Base-by-base conservation (phyloP, 164 flowering plant genomes). In the Magnolia changhungtana region DNA sequence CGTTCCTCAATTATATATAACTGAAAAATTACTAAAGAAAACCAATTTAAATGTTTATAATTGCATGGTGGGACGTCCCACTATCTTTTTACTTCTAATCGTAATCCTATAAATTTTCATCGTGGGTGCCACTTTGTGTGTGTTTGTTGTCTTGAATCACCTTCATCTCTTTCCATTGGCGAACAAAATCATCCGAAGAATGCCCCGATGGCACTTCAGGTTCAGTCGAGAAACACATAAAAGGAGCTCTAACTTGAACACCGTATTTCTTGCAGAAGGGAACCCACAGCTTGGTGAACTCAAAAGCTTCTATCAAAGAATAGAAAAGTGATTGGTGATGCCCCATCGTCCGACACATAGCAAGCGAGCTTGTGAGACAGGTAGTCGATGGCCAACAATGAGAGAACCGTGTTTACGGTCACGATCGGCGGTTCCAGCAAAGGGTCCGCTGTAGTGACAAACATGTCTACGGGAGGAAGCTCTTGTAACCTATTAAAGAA, bases 371-470 rank as follows among this genome's bases (percentile, higher is more conserved):
- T 90, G 78, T 91, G 20, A 50, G 86, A 79, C 1, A 1, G 92
- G 92, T 91, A 91, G 75, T 91, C 93, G 1, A 87, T 80, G 1
- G 93, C 88, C 75, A 91, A 76, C 73, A 91, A 24, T 1, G 93
- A 91, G 9, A 90, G 81, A 3, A 91, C 91, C 0, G 93, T 91
- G 82, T 24, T 91, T 88, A 89, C 75, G 1, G 91, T 87, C 29
- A 90, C 63, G 19, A 88, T 89, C 0, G 93, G 89, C 1, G 93
- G 93, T 67, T 91, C 93, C 1, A 86, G 86, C 58, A 71, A 74
- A 1, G 86, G 84, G 50, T 91, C 95, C 5, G 95, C 93, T 0
- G 95, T 91, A 7, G 93, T 88, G 8, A 91, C 92, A 78, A 91
- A 90, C 80, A 91, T 69, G 80, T 91, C 95, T 82, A 90, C 84